These are phyloP conservation scores for Wickerhamomyces sp. DNA, from an alignment of 1,139 yeast genomes.

Conservation along the genomic window DNA sequence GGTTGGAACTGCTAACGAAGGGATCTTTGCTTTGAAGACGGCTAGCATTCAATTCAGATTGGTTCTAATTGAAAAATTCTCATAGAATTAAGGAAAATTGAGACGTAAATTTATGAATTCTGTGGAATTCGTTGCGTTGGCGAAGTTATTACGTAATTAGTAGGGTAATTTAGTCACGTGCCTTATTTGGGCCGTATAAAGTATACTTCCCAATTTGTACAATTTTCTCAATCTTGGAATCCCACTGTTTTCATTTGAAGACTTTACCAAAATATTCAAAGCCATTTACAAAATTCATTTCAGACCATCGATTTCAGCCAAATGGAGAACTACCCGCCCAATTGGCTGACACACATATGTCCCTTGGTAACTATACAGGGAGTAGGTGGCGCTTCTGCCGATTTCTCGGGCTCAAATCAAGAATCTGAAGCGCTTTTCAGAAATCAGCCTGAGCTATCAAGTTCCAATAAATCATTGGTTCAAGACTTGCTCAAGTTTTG, in stretches of 20 bases:
- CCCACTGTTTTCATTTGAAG: not conserved
- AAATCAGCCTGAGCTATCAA: constrained; percentile 15
- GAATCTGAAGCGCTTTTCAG: constrained; percentile 23
- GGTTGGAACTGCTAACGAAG: not conserved
- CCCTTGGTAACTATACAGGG: constrained; percentile 37
- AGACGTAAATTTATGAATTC: too few relatives aligned
- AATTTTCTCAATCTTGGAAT: not conserved
- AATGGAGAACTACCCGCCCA: constrained; percentile 28
- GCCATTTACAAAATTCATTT: not conserved
- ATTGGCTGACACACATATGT: constrained; percentile 26
- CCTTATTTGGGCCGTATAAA: too few relatives aligned
- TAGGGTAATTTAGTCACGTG: too few relatives aligned
- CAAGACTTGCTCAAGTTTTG: constrained; percentile 26
- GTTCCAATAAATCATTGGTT: constrained; percentile 19
- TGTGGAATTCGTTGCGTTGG: too few relatives aligned
- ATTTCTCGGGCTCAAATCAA: constrained; percentile 27
- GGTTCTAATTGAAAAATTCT: too few relatives aligned
- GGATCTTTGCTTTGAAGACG: not conserved
- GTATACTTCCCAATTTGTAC: not conserved
- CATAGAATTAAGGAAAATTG: too few relatives aligned
- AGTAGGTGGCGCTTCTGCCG: constrained; percentile 23
- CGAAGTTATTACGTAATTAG: not conserved
- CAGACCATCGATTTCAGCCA: not conserved
- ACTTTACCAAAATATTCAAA: not conserved
- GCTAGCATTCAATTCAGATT: not conserved